These are phyloP conservation scores for Daedalea quercina DNA, from an alignment of 768 basidiomycete genomes.

Conservation along the genomic window DNA sequence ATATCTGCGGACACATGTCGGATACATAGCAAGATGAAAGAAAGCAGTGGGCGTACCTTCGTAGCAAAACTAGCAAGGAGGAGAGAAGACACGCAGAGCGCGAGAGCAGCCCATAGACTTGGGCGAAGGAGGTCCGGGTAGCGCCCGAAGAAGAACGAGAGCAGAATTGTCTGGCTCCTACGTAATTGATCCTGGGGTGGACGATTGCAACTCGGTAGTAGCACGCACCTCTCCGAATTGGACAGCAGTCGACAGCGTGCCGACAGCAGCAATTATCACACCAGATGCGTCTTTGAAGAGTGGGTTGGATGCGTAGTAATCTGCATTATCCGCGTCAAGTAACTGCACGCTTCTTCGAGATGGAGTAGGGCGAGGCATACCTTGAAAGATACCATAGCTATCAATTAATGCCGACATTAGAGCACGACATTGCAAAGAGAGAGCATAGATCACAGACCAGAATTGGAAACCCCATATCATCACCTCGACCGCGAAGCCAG, in stretches of 20 bases:
- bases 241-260: slow-evolving; percentile 9
- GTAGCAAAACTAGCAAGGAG: slow-evolving; percentile 14
- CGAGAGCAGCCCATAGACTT: slow-evolving; percentile 10
- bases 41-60: slow-evolving; percentile 1
- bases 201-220: too few relatives aligned
- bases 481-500: slow-evolving; percentile 14
- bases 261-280: slow-evolving; percentile 12
- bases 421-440: too few relatives aligned
- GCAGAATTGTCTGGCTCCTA: neutral
- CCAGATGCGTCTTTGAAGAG: slow-evolving; percentile 11
- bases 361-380: neutral
- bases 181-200: too few relatives aligned
- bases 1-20: slow-evolving; percentile 6
- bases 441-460: slow-evolving; percentile 3
- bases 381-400: slow-evolving; percentile 20
- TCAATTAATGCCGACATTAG: too few relatives aligned
- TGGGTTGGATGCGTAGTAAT: slow-evolving; percentile 15
- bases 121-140: slow-evolving; percentile 9
- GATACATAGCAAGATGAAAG: neutral
- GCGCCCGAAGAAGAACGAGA: slow-evolving; percentile 6
- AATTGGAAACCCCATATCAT: slow-evolving; percentile 19
- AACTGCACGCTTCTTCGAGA: too few relatives aligned
- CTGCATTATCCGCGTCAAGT: neutral
- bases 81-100: slow-evolving; percentile 4
- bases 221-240: slow-evolving; percentile 12